Evolutionary conservation across 257 asterid genomes (phyloP), one percentile per base, ranked within the genome.

Genomic region (Forsythia viridissima): DNA sequence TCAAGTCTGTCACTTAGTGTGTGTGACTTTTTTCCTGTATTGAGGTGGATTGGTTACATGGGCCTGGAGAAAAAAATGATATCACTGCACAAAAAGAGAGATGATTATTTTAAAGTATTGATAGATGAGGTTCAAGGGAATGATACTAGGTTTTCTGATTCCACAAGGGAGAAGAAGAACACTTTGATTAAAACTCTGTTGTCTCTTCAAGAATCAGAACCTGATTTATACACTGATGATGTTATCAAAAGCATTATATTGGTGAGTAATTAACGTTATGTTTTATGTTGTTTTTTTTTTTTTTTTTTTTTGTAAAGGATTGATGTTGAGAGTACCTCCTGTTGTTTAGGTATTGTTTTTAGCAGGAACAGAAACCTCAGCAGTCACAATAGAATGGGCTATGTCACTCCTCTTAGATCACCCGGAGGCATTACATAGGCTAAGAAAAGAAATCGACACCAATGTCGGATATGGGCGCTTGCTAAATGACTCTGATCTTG

Each of bases 21-120:
- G 3, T 84, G 86, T 37, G 89, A 86, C 46, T 83, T 61, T 30
- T 83, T 83, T 15, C 89, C 89, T 9, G 20, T 86, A 3, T 76
- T 86, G 79, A 76, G 77, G 70, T 79, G 79, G 83, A 8, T 84
- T 68, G 90, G 87, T 0, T 76, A 73, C 65, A 75, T 46, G 68
- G 90, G 86, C 67, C 18, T 84, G 7, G 80, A 80, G 67, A 84
- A 84, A 34, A 72, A 41, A 6, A 30, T 84, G 80, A 37, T 65
- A 24, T 12, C 44, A 7, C 46, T 71, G 70, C 69, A 75, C 12
- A 39, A 76, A 43, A 83, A 81, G 68, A 78, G 88, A 36, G 85
- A 83, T n/a, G 77, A 20, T 2, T 79, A 76, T 59, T 21, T 87
- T 42, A 77, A 44, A 36, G 41, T 59, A 20, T 40, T 86, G 59